phyloP scores from a whole-genome alignment of 257 asterid genomes.

The Solanum lignicaule region DNA sequence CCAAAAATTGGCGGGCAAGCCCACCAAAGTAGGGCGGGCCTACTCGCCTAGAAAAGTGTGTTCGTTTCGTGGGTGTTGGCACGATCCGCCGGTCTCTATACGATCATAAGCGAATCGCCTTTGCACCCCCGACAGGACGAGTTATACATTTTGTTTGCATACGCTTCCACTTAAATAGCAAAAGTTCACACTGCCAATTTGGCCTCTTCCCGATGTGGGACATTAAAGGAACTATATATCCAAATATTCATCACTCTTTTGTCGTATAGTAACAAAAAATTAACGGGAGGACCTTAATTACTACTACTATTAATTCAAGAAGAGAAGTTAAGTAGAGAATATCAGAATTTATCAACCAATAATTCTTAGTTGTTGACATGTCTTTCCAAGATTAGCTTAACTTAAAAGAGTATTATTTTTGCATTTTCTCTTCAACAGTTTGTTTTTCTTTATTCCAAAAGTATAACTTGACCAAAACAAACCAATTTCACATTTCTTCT shows the following conservation, averaged over 20 bases:
- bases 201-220: not conserved
- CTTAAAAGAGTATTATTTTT: not conserved
- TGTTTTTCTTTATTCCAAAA: not conserved
- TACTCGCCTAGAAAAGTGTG: slow-evolving; percentile 48
- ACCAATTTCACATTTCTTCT: not conserved
- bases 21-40: slow-evolving; percentile 47
- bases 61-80: slow-evolving; percentile 70
- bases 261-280: not conserved
- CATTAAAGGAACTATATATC: not conserved
- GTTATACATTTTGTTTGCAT: not conserved
- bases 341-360: not conserved
- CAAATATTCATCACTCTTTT: not conserved
- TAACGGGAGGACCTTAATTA: not conserved
- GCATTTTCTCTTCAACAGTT: not conserved
- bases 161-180: not conserved
- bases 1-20: slow-evolving; percentile 84
- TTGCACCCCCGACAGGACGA: slow-evolving; percentile 68
- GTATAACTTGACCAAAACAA: not conserved
- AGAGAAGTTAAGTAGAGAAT: not conserved
- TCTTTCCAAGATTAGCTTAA: not conserved
- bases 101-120: slow-evolving; percentile 72
- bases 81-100: slow-evolving; percentile 58
- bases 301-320: not conserved
- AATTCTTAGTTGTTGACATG: not conserved
- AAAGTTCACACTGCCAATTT: not conserved